Percentiles rank a stretch among this genome's conserved stretches.
These are phyloP conservation scores for Tremellales sp. DNA, from an alignment of 1,284 basidiomycete species.

Conservation along the genomic window DNA sequence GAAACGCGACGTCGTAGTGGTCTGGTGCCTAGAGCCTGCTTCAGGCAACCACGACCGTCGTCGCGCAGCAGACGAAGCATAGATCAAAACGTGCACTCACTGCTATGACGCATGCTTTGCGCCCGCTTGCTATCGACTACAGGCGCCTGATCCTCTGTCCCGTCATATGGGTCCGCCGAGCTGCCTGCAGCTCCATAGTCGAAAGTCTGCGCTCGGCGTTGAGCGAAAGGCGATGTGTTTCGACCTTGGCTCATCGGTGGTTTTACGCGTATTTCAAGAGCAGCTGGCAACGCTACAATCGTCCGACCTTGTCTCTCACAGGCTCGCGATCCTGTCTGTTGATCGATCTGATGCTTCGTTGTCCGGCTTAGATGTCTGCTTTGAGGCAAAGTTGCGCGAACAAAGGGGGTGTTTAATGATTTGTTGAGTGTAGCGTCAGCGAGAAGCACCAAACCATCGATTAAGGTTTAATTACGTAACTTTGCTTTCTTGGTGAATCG, in stretches of 20 bases:
- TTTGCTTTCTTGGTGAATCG: too few species aligned
- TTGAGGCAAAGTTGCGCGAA: too few species aligned
- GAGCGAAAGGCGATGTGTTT: slow-evolving; percentile 1
- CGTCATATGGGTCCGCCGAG: slow-evolving; percentile 1
- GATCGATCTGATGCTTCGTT: too few species aligned
- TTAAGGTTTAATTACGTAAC: too few species aligned
- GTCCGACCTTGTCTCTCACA: too few species aligned
- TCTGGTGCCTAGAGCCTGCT: neutral
- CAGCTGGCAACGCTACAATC: too few species aligned
- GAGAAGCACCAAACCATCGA: too few species aligned
- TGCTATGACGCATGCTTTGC: slow-evolving; percentile 25
- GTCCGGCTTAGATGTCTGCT: too few species aligned
- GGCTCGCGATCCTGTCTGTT: too few species aligned
- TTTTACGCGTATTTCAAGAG: neutral
- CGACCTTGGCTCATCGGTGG: neutral
- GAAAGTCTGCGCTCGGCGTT: slow-evolving; percentile 33
- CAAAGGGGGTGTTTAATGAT: too few species aligned
- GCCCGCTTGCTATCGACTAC: slow-evolving; percentile 11
- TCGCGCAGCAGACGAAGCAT: too few species aligned
- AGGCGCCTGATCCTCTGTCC: slow-evolving; percentile 3
- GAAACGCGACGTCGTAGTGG: neutral
- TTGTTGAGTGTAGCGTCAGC: too few species aligned
- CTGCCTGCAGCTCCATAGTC: slow-evolving; percentile 15
- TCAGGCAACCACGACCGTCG: neutral
- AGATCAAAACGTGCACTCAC: slow-evolving; percentile 21